These are phyloP conservation scores for Bretziella fagacearum DNA, from an alignment of 2,329 filamentous ascomycete genomes.

Conservation along the genomic window DNA sequence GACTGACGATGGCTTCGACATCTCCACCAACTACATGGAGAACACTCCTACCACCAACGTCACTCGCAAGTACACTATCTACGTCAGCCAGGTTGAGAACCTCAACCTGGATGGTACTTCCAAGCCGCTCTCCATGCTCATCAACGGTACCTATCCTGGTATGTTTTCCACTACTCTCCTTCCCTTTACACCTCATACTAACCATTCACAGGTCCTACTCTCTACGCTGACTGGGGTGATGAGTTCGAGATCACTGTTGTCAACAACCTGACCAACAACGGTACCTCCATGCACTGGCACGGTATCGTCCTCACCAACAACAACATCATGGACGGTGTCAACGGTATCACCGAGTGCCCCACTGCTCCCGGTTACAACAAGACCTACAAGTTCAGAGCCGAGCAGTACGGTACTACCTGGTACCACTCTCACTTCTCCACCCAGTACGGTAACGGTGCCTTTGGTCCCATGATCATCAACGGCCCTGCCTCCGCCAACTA, in stretches of 20 bases:
- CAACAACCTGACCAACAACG: conserved; percentile 40
- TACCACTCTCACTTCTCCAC: conserved; percentile 41
- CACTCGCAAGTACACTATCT: conserved; percentile 16
- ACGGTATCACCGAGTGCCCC: conserved; percentile 27
- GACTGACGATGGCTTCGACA: conserved; percentile 19
- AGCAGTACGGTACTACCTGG: conserved; percentile 24
- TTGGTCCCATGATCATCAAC: conserved; percentile 44
- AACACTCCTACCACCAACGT: conserved; percentile 21
- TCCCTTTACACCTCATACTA: background rate
- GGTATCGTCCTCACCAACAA: conserved; percentile 29
- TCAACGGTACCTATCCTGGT: conserved; percentile 18
- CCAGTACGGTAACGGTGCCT: conserved; percentile 42
- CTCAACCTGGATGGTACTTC: conserved; percentile 15
- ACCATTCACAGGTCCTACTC: conserved; percentile 12
- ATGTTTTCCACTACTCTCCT: conserved; percentile 2
- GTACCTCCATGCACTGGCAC: conserved; percentile 33
- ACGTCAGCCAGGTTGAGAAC: conserved; percentile 15
- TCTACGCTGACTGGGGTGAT: conserved; percentile 30
- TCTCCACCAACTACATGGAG: conserved; percentile 19
- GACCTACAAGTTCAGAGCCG: conserved; percentile 24
- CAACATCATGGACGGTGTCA: conserved; percentile 31
- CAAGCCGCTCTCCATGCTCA: conserved; percentile 17
- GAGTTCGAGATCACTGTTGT: conserved; percentile 40
- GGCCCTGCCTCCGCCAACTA: conserved; percentile 30
- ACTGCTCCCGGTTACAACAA: conserved; percentile 23